A percentile compares a stretch with the other conserved stretches of the same genome.
Conservation (phyloP, 169 alveolate species). For the Plasmodium knowlesi region DNA sequence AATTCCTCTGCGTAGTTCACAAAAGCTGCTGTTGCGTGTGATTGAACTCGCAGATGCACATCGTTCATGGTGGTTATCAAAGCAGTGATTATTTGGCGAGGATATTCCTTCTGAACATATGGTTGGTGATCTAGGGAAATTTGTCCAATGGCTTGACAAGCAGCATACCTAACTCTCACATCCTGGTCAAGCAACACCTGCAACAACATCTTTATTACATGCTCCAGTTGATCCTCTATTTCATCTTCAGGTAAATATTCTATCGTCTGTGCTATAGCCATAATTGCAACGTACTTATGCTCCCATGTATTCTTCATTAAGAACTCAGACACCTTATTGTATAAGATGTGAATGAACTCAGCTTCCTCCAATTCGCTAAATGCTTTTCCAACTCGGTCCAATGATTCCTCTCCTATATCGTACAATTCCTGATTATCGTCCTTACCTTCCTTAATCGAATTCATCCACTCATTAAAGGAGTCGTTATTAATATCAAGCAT, state of each 20-base stretch:
- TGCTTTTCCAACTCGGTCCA: slow-evolving; percentile 89
- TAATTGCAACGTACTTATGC: slow-evolving; percentile 89
- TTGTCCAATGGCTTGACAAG: slow-evolving; percentile 94
- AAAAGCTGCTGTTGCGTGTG: slow-evolving; percentile 94
- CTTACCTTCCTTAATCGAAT: slow-evolving; percentile 86
- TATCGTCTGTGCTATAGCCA: slow-evolving; percentile 90
- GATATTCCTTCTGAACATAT: slow-evolving; percentile 87
- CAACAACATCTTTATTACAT: slow-evolving; percentile 84
- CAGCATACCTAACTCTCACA: slow-evolving; percentile 93
- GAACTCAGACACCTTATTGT: slow-evolving; percentile 84
- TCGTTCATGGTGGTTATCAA: slow-evolving; percentile 89
- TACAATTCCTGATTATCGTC: slow-evolving; percentile 87
- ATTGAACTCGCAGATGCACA: slow-evolving; percentile 87
- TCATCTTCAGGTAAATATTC: slow-evolving; percentile 90
- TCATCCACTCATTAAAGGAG: slow-evolving; percentile 87
- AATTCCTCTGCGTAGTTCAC: slow-evolving; percentile 93
- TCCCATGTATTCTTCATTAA: slow-evolving; percentile 87
- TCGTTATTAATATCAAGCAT: slow-evolving; percentile 90
- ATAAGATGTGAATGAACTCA: slow-evolving; percentile 84
- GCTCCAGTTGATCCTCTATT: slow-evolving; percentile 86
- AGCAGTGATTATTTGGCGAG: slow-evolving; percentile 84
- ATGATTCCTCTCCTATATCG: slow-evolving; percentile 89
- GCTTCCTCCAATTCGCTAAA: slow-evolving; percentile 83
- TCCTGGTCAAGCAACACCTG: slow-evolving; percentile 88
- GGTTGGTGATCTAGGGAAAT: slow-evolving; percentile 93